Evolutionary conservation across 352 stramenopile genomes (phyloP).

Genomic region (Phytophthora fragariae): DNA sequence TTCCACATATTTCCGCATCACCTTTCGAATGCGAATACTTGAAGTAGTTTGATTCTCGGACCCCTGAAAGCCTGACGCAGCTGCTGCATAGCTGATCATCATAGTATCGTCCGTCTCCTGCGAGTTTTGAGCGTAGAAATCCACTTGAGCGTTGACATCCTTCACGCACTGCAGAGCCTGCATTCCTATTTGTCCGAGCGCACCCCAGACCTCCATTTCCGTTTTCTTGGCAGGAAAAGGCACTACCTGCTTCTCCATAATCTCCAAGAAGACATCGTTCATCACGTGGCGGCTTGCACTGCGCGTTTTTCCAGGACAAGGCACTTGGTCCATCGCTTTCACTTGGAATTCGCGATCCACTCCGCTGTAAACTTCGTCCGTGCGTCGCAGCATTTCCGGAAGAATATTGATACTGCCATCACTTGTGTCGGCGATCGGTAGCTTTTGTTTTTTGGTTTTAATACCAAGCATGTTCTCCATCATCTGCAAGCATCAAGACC

Average conservation of each 20-base stretch:
- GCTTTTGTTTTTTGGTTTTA: conserved; percentile 22
- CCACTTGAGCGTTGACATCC: conserved; percentile 14
- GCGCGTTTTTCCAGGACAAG: conserved; percentile 21
- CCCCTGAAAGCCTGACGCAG: not conserved
- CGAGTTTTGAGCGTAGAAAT: conserved; percentile 18
- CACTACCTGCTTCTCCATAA: conserved; percentile 30
- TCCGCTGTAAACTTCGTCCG: conserved; percentile 24
- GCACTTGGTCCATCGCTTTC: conserved; percentile 16
- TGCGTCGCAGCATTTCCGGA: conserved; percentile 15
- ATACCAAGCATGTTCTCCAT: conserved; percentile 22
- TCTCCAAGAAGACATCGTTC: conserved; percentile 34
- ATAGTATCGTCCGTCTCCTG: conserved; percentile 15
- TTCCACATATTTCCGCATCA: conserved; percentile 25
- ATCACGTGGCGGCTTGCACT: conserved; percentile 7
- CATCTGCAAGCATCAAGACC: not conserved
- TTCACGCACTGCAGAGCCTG: conserved; percentile 19
- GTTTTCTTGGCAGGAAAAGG: conserved; percentile 22
- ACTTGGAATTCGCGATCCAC: conserved; percentile 15
- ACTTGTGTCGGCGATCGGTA: not conserved
- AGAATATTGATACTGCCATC: conserved; percentile 6
- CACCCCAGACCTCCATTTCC: conserved; percentile 11
- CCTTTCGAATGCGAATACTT: conserved; percentile 12
- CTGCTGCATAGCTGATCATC: conserved; percentile 20
- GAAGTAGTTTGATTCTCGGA: not conserved
- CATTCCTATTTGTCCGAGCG: conserved; percentile 19